Base-by-base conservation (phyloP, 2,329 filamentous ascomycete genomes). In the Aspergillus puulaauensis region DNA sequence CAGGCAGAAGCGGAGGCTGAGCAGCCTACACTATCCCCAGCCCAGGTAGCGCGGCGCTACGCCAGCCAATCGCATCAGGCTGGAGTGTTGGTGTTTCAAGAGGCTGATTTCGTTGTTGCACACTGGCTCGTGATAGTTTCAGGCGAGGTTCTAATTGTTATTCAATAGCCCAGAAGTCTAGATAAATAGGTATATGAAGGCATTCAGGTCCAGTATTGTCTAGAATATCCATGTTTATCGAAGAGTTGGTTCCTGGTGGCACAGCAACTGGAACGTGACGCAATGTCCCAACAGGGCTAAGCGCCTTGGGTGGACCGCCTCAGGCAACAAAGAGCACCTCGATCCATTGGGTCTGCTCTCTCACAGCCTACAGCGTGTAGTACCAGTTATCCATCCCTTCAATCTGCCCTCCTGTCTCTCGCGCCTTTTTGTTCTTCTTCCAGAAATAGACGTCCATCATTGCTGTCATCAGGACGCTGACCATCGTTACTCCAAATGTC, bases 371-470 rank as follows among this genome's bases (percentile, higher is more conserved):
- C 11, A 61, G 48, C 6, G 58, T 61, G 35, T 58, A 61, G 21
- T 56, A 61, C 58, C 56, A 61, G 27, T 53, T 44, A 15, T 51
- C 23, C 56, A 58, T 61, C 9, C 55, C 55, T 27, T 61, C 52
- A 3, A 61, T 23, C 11, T 49, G 48, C 3, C 17, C 15, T 6
- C 49, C 58, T 1, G 27, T 47, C 56, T 55, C 55, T 35, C n/a
- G 45, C 17, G 58, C 58, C 46, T 43, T 61, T 35, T 54, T 52
- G 52, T 61, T 61, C n/a, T 50, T 33, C 23, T 14, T 52, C 51
- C 56, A 54, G 31, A 61, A 50, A 46, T 61, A 47, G 5, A 48
- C 7, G 15, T 61, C 58, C 52, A 61, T 56, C 2, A 49, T 41
- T 8, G 49, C 15, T 2, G 31, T 58, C 41, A 58, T n/a, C 27